Percentiles rank a stretch among this genome's conserved stretches.
Conservation (phyloP, 805 yeast genomes). For the Naumovozyma castellii region DNA sequence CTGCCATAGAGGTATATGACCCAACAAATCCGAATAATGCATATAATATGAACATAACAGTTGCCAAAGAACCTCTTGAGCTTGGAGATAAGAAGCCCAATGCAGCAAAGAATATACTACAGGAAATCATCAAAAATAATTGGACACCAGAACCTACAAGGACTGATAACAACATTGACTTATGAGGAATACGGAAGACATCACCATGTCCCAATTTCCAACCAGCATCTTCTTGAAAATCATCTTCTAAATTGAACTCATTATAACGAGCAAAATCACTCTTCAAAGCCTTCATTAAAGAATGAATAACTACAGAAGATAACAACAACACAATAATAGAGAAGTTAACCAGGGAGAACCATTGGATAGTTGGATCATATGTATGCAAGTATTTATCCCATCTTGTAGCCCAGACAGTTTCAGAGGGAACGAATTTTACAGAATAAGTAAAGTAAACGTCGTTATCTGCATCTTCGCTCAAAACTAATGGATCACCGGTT, state of each 20-base stretch:
- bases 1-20: slow-evolving; percentile 75
- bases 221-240: slow-evolving; percentile 85
- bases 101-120: slow-evolving; percentile 72
- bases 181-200: slow-evolving; percentile 76
- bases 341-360: slow-evolving; percentile 88
- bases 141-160: slow-evolving; percentile 85
- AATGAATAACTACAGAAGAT: slow-evolving; percentile 68
- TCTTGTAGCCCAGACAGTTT: slow-evolving; percentile 91
- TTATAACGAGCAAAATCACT: slow-evolving; percentile 83
- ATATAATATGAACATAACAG: slow-evolving; percentile 78
- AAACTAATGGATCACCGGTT: slow-evolving; percentile 34
- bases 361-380: slow-evolving; percentile 86
- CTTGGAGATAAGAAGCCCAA: slow-evolving; percentile 88
- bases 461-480: slow-evolving; percentile 43
- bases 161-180: slow-evolving; percentile 63
- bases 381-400: slow-evolving; percentile 96
- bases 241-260: slow-evolving; percentile 79
- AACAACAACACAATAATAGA: slow-evolving; percentile 70
- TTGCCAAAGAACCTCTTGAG: slow-evolving; percentile 85
- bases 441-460: slow-evolving; percentile 77
- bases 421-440: slow-evolving; percentile 58
- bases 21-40: slow-evolving; percentile 75
- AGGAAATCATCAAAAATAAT: slow-evolving; percentile 62
- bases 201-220: slow-evolving; percentile 97
- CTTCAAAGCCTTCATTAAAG: slow-evolving; percentile 67